A percentile compares a stretch with the other conserved stretches of the same genome.
Conservation (phyloP, 441 rosid species). For the Mallotus japonicus region DNA sequence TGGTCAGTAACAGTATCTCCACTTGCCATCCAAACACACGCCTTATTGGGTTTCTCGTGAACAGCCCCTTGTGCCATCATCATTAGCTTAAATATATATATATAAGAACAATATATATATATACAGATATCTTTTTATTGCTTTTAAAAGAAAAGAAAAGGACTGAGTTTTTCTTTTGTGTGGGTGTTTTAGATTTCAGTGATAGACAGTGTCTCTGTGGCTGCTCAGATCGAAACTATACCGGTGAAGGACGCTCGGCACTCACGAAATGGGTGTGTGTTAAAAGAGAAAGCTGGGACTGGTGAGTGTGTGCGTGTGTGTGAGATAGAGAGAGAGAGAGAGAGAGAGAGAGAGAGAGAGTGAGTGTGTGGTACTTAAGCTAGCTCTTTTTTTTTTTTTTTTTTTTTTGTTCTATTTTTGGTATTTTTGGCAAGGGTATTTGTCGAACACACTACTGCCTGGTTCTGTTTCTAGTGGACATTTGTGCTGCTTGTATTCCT, state of each 20-base stretch:
- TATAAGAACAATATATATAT: no score
- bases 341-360: not conserved
- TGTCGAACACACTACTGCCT: conserved; percentile 19
- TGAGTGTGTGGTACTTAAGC: not conserved
- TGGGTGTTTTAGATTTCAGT: conserved; percentile 57
- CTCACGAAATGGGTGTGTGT: conserved; percentile 47
- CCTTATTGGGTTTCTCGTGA: conserved; percentile 57
- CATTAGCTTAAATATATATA: conserved; percentile 27
- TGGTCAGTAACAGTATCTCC: conserved; percentile 36
- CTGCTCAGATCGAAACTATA: conserved; percentile 53
- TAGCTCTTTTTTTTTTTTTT: not conserved
- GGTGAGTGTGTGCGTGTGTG: not conserved
- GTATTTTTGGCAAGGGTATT: conserved; percentile 54
- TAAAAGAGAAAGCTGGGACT: conserved; percentile 33
- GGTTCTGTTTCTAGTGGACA: conserved; percentile 39
- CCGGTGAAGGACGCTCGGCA: conserved; percentile 74
- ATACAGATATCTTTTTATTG: not conserved
- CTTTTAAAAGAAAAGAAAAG: conserved; percentile 26
- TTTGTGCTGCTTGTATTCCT: conserved; percentile 59
- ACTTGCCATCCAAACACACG: conserved; percentile 52
- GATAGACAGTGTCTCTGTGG: conserved; percentile 40
- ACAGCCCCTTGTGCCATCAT: conserved; percentile 38
- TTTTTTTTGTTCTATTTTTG: conserved; percentile 13
- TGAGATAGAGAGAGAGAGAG: not conserved
- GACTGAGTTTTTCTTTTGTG: not conserved